These are phyloP conservation scores for Picea sitchensis DNA, from an alignment of 75 land plant species.

Conservation along the genomic window DNA sequence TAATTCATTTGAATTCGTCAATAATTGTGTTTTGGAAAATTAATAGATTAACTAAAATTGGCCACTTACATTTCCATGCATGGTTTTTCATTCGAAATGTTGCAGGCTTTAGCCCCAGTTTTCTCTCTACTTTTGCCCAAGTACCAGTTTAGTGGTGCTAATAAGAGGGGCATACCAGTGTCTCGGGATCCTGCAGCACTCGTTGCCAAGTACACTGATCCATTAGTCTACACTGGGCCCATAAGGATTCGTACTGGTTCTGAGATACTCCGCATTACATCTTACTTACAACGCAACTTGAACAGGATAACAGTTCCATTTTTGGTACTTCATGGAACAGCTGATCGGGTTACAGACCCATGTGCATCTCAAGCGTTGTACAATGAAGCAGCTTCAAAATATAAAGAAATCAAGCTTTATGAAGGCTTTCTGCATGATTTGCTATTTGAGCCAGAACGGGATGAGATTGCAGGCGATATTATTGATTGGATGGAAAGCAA, in stretches of 20 bases:
- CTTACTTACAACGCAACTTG: conserved; percentile 65
- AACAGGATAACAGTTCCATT: conserved; percentile 69
- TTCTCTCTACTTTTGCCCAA: conserved; percentile 78
- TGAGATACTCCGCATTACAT: conserved; percentile 82
- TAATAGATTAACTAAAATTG: neutral
- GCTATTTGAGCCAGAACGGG: conserved; percentile 85
- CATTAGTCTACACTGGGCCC: conserved; percentile 91
- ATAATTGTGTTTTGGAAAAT: too few species aligned
- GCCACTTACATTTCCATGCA: neutral
- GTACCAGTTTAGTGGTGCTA: conserved; percentile 84
- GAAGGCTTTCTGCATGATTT: conserved; percentile 87
- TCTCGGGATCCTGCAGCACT: conserved; percentile 87
- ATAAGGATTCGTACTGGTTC: conserved; percentile 86
- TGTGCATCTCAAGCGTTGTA: conserved; percentile 73
- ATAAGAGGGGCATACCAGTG: conserved; percentile 75
- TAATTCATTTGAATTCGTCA: too few species aligned
- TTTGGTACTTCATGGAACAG: conserved; percentile 91
- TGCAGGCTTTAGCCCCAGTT: conserved; percentile 89
- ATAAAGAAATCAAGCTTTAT: conserved; percentile 76
- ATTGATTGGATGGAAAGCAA: conserved; percentile 68
- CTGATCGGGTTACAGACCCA: conserved; percentile 85
- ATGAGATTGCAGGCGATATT: conserved; percentile 69
- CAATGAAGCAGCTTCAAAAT: conserved; percentile 56
- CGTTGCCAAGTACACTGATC: conserved; percentile 88
- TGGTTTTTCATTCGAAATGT: neutral